Conservation (phyloP, 805 yeast genomes). For the Isabelozyma rhagii region DNA sequence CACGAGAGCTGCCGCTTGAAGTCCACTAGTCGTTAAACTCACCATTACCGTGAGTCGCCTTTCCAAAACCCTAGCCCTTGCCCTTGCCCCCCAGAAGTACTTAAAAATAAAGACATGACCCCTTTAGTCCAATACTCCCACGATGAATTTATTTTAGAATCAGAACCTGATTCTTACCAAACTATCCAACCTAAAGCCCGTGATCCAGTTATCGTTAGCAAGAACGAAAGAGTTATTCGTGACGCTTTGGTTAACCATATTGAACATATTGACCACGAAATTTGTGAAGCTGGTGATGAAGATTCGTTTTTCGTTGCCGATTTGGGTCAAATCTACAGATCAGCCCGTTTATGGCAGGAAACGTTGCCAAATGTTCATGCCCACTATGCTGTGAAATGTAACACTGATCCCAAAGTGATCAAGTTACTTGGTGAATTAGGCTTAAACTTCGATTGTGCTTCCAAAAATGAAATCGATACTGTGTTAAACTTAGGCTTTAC, state of each 20-base stretch:
- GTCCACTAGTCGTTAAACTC: conserved; percentile 26
- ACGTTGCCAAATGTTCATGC: conserved; percentile 76
- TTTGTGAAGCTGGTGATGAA: conserved; percentile 73
- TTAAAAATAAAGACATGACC: conserved; percentile 14
- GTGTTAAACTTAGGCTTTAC: conserved; percentile 61
- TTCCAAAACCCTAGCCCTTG: neutral
- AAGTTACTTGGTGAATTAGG: conserved; percentile 57
- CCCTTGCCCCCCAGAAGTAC: neutral
- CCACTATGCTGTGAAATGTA: conserved; percentile 94
- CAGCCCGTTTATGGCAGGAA: conserved; percentile 60
- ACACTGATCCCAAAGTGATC: conserved; percentile 65
- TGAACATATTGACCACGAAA: conserved; percentile 47
- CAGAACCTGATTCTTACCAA: neutral
- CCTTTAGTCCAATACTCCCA: conserved; percentile 14
- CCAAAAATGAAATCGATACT: conserved; percentile 73
- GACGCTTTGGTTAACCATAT: conserved; percentile 40
- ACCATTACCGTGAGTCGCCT: conserved; percentile 30
- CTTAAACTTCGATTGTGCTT: conserved; percentile 89
- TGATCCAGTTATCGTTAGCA: neutral
- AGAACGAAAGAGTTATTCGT: conserved; percentile 23
- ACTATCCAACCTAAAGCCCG: neutral
- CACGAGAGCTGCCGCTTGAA: conserved; percentile 48
- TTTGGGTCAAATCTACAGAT: conserved; percentile 63
- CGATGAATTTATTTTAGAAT: conserved; percentile 7
- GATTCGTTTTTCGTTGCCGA: conserved; percentile 89